Evolutionary conservation across 2,329 filamentous ascomycete genomes (phyloP), one percentile per base, ranked within the genome.

Genomic region (Biscogniauxia sp.): DNA sequence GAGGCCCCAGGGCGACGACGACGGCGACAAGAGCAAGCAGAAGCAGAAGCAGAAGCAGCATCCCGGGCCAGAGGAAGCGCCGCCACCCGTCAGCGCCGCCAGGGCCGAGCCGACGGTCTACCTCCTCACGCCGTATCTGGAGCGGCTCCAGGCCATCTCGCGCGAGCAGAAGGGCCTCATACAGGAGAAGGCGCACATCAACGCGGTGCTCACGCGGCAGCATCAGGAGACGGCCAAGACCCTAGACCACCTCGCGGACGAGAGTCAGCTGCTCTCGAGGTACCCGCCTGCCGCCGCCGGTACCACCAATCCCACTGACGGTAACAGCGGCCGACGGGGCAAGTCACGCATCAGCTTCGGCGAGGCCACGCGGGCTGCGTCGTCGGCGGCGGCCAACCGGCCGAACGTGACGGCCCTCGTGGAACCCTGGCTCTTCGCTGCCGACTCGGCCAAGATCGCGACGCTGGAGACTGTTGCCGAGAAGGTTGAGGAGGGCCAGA

Each of bases 391-490:
- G 13, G 37, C 37, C 17, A 73, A 20, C 71, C 76, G 17, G 76
- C 78, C 51, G 72, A 67, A 63, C 26, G 59, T 80, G 3, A 75
- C 78, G 20, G 73, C 70, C 32, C 77, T 78, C 51, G 77, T 85
- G 54, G 79, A 80, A 62, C 81, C 82, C 9, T 89, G 87, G 86
- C 79, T 85, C 8, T 80, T 79, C 66, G 85, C 87, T 1, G 82
- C 85, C 1, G 82, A 88, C 59, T 79, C 84, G 2, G 84, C 85
- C 65, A 87, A 86, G 66, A 83, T 86, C 57, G 74, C 79, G 1
- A 86, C 81, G 0, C 78, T 87, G 11, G 84, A 88, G 67, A 73
- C 77, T 8, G 82, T 88, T 11, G 81, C 83, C 8, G 85, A 87
- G 68, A 84, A 81, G 62, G 79, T 88, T 2, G 85, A 89, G 56